Evolutionary conservation across 495 filamentous ascomycete genomes (phyloP).

Genomic region (Annulohypoxylon nitens): DNA sequence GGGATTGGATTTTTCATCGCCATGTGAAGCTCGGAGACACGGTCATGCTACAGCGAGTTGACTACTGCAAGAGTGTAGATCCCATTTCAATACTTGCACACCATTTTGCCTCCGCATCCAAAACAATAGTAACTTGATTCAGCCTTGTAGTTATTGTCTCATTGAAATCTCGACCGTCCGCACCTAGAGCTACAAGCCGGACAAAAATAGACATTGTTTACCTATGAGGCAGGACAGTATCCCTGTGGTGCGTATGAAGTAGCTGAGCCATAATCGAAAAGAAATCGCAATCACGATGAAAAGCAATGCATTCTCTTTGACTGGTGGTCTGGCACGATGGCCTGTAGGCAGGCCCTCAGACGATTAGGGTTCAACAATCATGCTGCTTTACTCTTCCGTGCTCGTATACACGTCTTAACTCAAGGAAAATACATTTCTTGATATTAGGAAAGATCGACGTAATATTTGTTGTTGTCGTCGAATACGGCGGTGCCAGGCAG

Average conservation of each 20-base stretch:
- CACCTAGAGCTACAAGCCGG: not conserved
- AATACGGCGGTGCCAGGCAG: not conserved
- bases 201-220: not conserved
- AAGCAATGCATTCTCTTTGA: not conserved
- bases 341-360: not conserved
- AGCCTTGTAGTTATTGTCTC: constrained; percentile 38
- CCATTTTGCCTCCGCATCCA: constrained; percentile 30
- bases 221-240: not conserved
- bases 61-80: constrained; percentile 35
- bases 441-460: constrained; percentile 11
- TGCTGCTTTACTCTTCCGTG: not conserved
- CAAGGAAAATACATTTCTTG: not conserved
- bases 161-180: constrained; percentile 12
- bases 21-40: constrained; percentile 22
- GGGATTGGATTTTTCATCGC: not conserved
- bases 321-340: not conserved
- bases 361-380: not conserved
- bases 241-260: too few relatives aligned
- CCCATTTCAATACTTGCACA: constrained; percentile 33
- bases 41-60: not conserved
- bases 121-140: constrained; percentile 28
- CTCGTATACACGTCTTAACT: constrained; percentile 8
- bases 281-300: not conserved
- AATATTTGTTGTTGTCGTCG: constrained; percentile 5
- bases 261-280: not conserved